Evolutionary conservation across 2,329 filamentous ascomycete genomes (phyloP).

Genomic region (Dryadomyces sulphureus): DNA sequence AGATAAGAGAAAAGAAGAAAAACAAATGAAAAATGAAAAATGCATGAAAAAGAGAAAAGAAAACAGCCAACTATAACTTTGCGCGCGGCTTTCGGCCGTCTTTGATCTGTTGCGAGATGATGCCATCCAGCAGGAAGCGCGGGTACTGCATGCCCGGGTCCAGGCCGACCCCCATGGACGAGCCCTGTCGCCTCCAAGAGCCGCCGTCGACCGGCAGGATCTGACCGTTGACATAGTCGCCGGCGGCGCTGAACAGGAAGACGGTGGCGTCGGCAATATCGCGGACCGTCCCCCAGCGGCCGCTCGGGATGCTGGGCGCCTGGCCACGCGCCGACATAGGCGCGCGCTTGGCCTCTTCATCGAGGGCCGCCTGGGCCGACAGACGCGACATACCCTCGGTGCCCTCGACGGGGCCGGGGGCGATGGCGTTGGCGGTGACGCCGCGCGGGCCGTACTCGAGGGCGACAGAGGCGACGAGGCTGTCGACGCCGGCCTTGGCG

Average conservation of each 20-base stretch:
- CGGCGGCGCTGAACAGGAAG: slow-evolving; percentile 74
- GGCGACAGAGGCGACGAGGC: slow-evolving; percentile 62
- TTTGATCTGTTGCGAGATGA: slow-evolving; percentile 25
- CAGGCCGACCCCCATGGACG: slow-evolving; percentile 27
- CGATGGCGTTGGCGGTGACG: slow-evolving; percentile 75
- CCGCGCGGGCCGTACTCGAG: slow-evolving; percentile 85
- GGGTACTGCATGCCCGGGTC: slow-evolving; percentile 37
- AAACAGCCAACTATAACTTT: slow-evolving; percentile 7
- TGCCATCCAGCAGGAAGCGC: slow-evolving; percentile 28
- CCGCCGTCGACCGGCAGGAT: slow-evolving; percentile 59
- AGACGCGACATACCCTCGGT: slow-evolving; percentile 69
- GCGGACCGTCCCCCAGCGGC: slow-evolving; percentile 62
- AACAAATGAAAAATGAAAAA: too few relatives aligned
- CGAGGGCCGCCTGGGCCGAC: slow-evolving; percentile 13
- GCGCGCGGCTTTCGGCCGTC: slow-evolving; percentile 19
- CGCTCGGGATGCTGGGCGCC: slow-evolving; percentile 47
- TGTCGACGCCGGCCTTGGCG: slow-evolving; percentile 83
- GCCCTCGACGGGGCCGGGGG: slow-evolving; percentile 70
- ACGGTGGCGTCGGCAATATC: slow-evolving; percentile 91
- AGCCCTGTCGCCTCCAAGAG: slow-evolving; percentile 38
- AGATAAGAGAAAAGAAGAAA: too few relatives aligned
- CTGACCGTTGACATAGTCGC: slow-evolving; percentile 74
- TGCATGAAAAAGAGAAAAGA: too few relatives aligned
- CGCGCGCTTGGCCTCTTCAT: slow-evolving; percentile 6
- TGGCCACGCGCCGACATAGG: slow-evolving; percentile 17